Base-by-base conservation (phyloP, 1,139 yeast genomes). In the Saccharomycopsis crataegensis region DNA sequence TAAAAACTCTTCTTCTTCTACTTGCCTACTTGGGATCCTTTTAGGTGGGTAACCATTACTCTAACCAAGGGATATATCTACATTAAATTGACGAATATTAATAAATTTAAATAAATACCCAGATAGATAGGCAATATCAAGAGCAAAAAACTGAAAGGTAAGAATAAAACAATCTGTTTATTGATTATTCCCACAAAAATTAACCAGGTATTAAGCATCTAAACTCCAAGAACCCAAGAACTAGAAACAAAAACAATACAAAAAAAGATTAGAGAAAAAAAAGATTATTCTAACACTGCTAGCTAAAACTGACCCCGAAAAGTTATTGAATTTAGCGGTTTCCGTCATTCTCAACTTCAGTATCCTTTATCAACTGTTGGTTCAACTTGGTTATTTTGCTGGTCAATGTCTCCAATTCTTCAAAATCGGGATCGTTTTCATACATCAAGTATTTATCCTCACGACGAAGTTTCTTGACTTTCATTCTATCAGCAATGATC, bases 401-500 rank as follows among this genome's bases (percentile, higher is more conserved):
- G 8, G 49, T 47, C 31, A 47, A 36, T 9, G 14, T 28, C 16
- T 47, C 49, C 31, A 47, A 38, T 37, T 37, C 49, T 37, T 47
- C 43, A 22, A 47, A 47, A 6, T 47, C 49, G 8, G 49, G 49
- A 38, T 47, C 49, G 14, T 47, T 38, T 6, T 47, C 49, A 38
- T 36, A 47, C 8, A 47, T 47, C 12, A 11, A 17, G 14, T 37
- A 47, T n/a, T 38, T 16, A 37, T 47, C 32, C 38, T 47, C 49
- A 6, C 68, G 64, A 66, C 61, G 68, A 67, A 67, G 67, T 64
- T 58, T 22, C 38, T 33, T 51, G 8, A 41, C 32, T 37, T 7
- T 14, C 17, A 8, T 31, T 42, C 47, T 41, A 17, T 34, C 41
- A n/a, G 9, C 1, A 11, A 17, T 48, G n/a, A 17, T 48, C 32